phyloP scores from a whole-genome alignment of 805 yeast species.

The Kodamaea fukazawae region DNA sequence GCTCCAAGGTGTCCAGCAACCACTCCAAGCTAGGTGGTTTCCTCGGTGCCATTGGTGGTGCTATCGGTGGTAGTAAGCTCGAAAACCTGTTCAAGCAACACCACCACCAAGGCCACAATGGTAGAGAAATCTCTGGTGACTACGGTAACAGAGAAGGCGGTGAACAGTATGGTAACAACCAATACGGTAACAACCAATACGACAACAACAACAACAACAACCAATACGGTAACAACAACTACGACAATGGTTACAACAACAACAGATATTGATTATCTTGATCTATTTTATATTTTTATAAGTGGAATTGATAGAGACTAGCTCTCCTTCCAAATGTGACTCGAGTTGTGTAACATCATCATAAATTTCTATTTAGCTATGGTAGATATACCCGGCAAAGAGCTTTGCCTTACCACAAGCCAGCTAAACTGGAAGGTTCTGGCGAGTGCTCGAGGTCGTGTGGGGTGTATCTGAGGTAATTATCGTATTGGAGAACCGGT shows the following conservation, averaged over 20 bases:
- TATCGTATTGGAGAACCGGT: too few species aligned
- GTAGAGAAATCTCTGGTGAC: background rate
- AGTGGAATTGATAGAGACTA: too few species aligned
- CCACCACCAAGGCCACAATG: slow-evolving; percentile 11
- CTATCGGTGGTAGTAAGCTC: slow-evolving; percentile 28
- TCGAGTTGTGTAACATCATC: too few species aligned
- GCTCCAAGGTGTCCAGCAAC: slow-evolving; percentile 23
- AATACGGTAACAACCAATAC: slow-evolving; percentile 6
- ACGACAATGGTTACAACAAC: slow-evolving; percentile 8
- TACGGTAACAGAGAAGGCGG: slow-evolving; percentile 8
- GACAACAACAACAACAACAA: slow-evolving; percentile 10
- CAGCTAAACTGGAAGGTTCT: too few species aligned
- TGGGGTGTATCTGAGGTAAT: too few species aligned
- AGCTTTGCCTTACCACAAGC: too few species aligned
- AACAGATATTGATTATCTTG: slow-evolving; percentile 10
- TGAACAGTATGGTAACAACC: slow-evolving; percentile 2
- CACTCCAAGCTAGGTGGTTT: slow-evolving; percentile 28
- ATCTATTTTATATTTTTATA: too few species aligned
- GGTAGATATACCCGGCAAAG: too few species aligned
- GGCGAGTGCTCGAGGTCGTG: too few species aligned
- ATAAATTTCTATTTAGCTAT: too few species aligned
- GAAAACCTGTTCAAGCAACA: slow-evolving; percentile 21
- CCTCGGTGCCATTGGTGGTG: slow-evolving; percentile 30
- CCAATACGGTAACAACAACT: slow-evolving; percentile 10
- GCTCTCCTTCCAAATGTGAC: too few species aligned